phyloP scores from a whole-genome alignment of 305 asterid species.

The Rubia peregrina region DNA sequence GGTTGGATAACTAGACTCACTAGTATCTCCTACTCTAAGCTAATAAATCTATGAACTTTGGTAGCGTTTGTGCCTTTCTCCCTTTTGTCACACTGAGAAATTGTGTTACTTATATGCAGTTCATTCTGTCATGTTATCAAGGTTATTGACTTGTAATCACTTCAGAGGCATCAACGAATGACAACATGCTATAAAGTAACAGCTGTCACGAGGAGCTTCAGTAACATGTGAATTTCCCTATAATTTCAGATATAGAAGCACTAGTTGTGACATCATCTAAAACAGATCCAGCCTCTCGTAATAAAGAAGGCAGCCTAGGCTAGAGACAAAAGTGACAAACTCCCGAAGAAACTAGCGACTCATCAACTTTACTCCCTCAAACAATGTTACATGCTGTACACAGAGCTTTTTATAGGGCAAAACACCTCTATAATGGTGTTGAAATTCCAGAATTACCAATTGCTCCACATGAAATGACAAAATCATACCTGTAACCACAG shows the following conservation, averaged over 20 bases:
- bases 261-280: background rate
- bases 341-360: background rate
- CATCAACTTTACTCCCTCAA: background rate
- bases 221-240: background rate
- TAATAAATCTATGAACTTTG: too few species aligned
- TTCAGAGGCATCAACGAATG: background rate
- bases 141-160: background rate
- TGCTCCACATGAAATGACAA: background rate
- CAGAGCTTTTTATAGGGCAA: background rate
- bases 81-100: too few species aligned
- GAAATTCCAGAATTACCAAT: background rate
- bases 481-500: conserved; percentile 61
- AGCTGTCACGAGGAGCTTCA: background rate
- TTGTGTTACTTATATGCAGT: background rate
- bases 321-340: too few species aligned
- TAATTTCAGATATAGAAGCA: too few species aligned
- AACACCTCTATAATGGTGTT: background rate
- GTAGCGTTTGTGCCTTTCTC: too few species aligned
- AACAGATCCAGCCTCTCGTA: background rate
- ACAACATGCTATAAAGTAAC: background rate
- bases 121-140: background rate
- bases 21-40: too few species aligned
- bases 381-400: background rate
- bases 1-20: too few species aligned
- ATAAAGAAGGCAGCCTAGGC: background rate